Base-by-base conservation (phyloP, 345 rosid species). In the Corchorus olitorius region DNA sequence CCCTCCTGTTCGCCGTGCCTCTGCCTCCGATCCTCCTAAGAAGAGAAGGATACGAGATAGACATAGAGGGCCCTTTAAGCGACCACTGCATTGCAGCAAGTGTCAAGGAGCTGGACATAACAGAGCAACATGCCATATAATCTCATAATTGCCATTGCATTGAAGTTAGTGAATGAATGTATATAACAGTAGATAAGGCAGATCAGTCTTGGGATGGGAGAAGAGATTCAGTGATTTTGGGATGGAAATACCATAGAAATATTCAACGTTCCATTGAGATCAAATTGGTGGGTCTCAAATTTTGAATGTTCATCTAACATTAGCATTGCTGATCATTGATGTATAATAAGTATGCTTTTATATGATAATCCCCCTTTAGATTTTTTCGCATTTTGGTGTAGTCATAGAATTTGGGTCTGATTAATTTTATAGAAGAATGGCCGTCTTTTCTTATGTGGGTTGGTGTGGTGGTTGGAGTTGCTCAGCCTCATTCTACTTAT, bases 101-200 rank as follows among this genome's bases (percentile, higher is more conserved):
- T 69, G 73, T 58, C 59, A 50, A 27, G 59, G 73, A 69, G 73
- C 45, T 4, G 59, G 73, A 33, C 73, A 69, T 41, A 69, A 69
- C 16, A 35, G 73, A 49, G 43, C 35, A 49, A 69, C 73, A 15
- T 49, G 73, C 45, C 59, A 69, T 69, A 4, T 69, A 33, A 49
- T 27, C 41, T 50, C 45, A 16, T 33, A 69, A 22, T 52, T 22
- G 55, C 56, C 3, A 12, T 34, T 48, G 55, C 56, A 13, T 5
- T 34, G 14, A 3, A 48, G 58, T 53, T 33, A 16, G 41, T 15
- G 0, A 4, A 13, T n/a, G 13, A 4, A 33, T 50, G 59, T 49
- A 16, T 2, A 69, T 69, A 48, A 27, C 39, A 13, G 55, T 67
- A 13, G 37, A 67, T 46, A 46, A 46, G 37, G 9, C 53, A 45